Percentiles rank a stretch among this genome's conserved stretches.
phyloP scores from a whole-genome alignment of 331 rosid species.

The Erythrophleum ivorense region DNA sequence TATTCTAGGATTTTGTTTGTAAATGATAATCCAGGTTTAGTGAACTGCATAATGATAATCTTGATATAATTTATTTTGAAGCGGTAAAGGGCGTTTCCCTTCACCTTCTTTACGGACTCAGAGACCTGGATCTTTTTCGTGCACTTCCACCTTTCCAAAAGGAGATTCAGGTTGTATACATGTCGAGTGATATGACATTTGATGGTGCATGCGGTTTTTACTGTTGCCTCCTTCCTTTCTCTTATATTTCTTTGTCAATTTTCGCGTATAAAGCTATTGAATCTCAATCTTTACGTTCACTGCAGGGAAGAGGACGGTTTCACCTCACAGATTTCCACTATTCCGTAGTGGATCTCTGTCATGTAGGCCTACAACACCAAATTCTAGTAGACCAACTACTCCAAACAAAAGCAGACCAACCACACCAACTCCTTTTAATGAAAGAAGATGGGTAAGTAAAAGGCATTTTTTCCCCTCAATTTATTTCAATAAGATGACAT shows the following conservation, averaged over 20 bases:
- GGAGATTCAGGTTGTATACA: constrained; percentile 67
- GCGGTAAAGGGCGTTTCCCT: constrained; percentile 75
- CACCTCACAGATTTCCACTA: constrained; percentile 95
- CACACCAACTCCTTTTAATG: constrained; percentile 78
- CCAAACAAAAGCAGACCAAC: constrained; percentile 84
- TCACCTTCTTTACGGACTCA: constrained; percentile 69
- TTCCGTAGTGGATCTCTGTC: constrained; percentile 88
- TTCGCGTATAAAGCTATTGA: constrained; percentile 30
- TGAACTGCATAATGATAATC: background rate
- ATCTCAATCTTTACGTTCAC: constrained; percentile 41
- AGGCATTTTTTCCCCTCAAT: background rate
- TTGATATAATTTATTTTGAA: constrained; percentile 31
- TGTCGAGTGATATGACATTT: constrained; percentile 16
- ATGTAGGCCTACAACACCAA: constrained; percentile 76
- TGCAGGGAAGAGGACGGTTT: constrained; percentile 83
- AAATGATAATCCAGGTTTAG: constrained; percentile 2
- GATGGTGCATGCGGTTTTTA: constrained; percentile 17
- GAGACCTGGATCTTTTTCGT: constrained; percentile 67
- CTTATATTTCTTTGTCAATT: background rate
- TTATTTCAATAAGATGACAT: background rate
- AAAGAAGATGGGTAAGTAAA: constrained; percentile 74
- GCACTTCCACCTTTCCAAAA: constrained; percentile 79
- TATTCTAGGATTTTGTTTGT: constrained; percentile 22
- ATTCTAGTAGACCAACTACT: constrained; percentile 68
- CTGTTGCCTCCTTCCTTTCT: background rate